A percentile compares a stretch with the other conserved stretches of the same genome.
Conservation (phyloP, 129 eudicot genomes). For the Cynara cardunculus region DNA sequence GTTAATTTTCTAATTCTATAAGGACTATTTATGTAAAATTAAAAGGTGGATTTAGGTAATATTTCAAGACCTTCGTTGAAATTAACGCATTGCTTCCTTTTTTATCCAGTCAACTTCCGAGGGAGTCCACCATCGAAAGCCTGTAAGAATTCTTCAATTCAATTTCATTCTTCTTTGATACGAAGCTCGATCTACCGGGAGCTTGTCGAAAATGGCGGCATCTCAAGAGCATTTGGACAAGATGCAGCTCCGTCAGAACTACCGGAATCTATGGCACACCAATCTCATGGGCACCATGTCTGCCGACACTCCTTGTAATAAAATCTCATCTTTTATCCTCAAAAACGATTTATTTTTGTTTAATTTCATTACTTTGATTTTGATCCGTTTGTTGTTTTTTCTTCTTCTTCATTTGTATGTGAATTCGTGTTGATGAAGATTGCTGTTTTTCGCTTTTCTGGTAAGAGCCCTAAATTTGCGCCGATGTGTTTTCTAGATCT, state of each 20-base stretch:
- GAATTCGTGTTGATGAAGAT: conserved; percentile 41
- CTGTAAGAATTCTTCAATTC: conserved; percentile 5
- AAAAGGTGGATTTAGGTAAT: background rate
- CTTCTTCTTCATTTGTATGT: conserved; percentile 4
- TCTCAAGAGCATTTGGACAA: conserved; percentile 60
- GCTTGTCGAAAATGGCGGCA: conserved; percentile 29
- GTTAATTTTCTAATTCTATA: background rate
- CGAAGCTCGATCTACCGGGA: background rate
- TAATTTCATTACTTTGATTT: background rate
- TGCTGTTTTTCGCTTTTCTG: conserved; percentile 83
- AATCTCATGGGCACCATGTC: conserved; percentile 67
- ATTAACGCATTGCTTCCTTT: conserved; percentile 12
- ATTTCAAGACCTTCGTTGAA: background rate
- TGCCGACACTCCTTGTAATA: conserved; percentile 80
- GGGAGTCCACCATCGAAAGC: conserved; percentile 12
- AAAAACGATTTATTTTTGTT: background rate
- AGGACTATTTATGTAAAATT: background rate
- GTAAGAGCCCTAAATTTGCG: conserved; percentile 36
- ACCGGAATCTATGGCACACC: conserved; percentile 90
- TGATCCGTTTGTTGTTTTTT: conserved; percentile 8
- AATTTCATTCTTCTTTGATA: conserved; percentile 8
- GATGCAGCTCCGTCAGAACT: conserved; percentile 82
- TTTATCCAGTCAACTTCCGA: background rate
- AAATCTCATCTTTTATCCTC: conserved; percentile 12
- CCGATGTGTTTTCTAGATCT: background rate